Percentiles rank a stretch among this genome's conserved stretches.
Conservation (phyloP, 2,329 filamentous ascomycete genomes). For the Amesomyces nigricolor region DNA sequence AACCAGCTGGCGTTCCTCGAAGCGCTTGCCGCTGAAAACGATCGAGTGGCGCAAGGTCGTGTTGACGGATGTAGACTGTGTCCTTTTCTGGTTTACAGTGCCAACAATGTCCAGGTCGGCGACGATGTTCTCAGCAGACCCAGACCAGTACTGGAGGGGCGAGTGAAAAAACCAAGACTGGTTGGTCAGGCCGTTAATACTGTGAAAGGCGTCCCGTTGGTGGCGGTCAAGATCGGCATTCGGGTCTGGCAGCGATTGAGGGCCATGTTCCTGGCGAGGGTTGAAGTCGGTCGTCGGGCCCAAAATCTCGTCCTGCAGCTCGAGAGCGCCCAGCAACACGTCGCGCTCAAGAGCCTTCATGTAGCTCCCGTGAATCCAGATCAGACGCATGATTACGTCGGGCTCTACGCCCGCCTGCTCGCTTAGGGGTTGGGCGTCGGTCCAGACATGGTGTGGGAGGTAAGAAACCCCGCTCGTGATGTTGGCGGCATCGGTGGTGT, state of each 20-base stretch:
- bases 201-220: conserved; percentile 52
- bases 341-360: conserved; percentile 67
- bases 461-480: conserved; percentile 66
- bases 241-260: conserved; percentile 27
- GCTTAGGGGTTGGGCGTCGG: conserved; percentile 60
- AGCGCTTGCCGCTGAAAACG: conserved; percentile 76
- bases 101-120: conserved; percentile 57
- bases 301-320: conserved; percentile 64
- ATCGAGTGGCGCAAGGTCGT: conserved; percentile 71
- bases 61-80: conserved; percentile 61
- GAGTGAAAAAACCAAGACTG: conserved; percentile 75
- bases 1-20: conserved; percentile 59
- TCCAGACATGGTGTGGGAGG: conserved; percentile 76
- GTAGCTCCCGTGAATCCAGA: conserved; percentile 77
- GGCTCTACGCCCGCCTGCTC: conserved; percentile 46
- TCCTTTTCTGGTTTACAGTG: conserved; percentile 63
- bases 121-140: conserved; percentile 52
- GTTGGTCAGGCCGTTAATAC: conserved; percentile 54
- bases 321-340: conserved; percentile 60
- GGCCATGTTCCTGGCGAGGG: conserved; percentile 37
- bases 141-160: conserved; percentile 76
- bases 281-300: conserved; percentile 54
- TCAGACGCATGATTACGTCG: conserved; percentile 75
- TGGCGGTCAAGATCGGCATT: conserved; percentile 35
- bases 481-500: conserved; percentile 64